Percentiles rank a stretch among this genome's conserved stretches.
phyloP scores from a whole-genome alignment of 306 rosid species.

The Cercis canadensis region DNA sequence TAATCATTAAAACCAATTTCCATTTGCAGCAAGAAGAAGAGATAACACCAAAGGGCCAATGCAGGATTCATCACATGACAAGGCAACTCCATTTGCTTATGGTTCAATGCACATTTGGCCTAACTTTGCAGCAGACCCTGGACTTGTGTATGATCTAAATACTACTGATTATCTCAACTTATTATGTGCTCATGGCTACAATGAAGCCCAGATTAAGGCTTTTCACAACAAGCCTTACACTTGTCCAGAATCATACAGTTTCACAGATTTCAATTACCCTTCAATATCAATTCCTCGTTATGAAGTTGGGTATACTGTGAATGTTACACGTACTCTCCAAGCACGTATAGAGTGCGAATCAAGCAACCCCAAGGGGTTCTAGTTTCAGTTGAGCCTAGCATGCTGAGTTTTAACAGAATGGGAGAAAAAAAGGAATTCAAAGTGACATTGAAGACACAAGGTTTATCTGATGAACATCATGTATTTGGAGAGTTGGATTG shows the following conservation, averaged over 20 bases:
- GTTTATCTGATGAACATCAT: neutral
- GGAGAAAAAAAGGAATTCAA: constrained; percentile 58
- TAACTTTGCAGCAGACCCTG: constrained; percentile 60
- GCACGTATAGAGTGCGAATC: constrained; percentile 44
- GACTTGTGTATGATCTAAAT: constrained; percentile 61
- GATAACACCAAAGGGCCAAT: constrained; percentile 34
- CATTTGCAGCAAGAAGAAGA: constrained; percentile 43
- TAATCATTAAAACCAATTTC: too few species aligned
- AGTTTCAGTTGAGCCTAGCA: constrained; percentile 46
- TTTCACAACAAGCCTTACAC: constrained; percentile 33
- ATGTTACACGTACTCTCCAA: constrained; percentile 49
- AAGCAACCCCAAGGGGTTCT: constrained; percentile 40
- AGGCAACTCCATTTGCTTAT: constrained; percentile 57
- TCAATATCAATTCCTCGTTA: constrained; percentile 46
- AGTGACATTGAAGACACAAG: constrained; percentile 30
- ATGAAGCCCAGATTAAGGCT: constrained; percentile 5
- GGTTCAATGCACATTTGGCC: constrained; percentile 68
- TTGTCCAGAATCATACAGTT: constrained; percentile 48
- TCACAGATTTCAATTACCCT: constrained; percentile 67
- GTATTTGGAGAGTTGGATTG: constrained; percentile 50
- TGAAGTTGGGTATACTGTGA: neutral
- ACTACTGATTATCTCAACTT: constrained; percentile 56
- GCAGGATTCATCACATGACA: neutral
- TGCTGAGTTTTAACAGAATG: constrained; percentile 36
- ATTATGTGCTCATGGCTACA: constrained; percentile 64